Conservation (phyloP, 441 rosid species). For the Pelargonium citronellum region DNA sequence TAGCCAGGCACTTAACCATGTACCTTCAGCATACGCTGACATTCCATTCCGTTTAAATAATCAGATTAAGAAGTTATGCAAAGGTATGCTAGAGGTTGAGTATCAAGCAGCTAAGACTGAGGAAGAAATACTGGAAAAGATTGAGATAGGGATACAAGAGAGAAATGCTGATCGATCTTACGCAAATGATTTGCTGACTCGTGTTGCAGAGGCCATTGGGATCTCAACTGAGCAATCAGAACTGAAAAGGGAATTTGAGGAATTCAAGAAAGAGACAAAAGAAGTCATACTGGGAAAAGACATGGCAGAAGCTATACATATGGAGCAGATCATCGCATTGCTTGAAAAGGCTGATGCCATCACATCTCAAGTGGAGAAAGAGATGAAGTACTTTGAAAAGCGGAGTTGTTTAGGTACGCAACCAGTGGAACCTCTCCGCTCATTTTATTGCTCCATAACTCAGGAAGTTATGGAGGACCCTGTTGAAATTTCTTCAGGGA, state of each 20-base stretch:
- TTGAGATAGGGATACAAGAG: constrained; percentile 24
- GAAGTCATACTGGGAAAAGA: constrained; percentile 19
- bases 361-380: constrained; percentile 27
- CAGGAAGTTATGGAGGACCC: constrained; percentile 37
- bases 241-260: constrained; percentile 27
- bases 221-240: constrained; percentile 19
- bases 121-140: constrained; percentile 24
- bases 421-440: constrained; percentile 30
- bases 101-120: constrained; percentile 21
- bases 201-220: constrained; percentile 26
- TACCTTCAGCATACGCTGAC: constrained; percentile 24
- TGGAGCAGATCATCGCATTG: constrained; percentile 31
- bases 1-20: constrained; percentile 21
- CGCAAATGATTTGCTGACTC: constrained; percentile 26
- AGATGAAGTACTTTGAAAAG: constrained; percentile 23
- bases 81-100: constrained; percentile 26
- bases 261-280: constrained; percentile 26
- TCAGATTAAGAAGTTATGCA: constrained; percentile 23
- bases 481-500: constrained; percentile 33
- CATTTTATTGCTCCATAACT: constrained; percentile 39
- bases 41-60: constrained; percentile 18
- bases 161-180: constrained; percentile 20
- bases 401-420: constrained; percentile 25
- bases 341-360: constrained; percentile 29
- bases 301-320: constrained; percentile 23